Evolutionary conservation across 352 stramenopile genomes (phyloP), one percentile per base, ranked within the genome.

Genomic region (Globisporangium megalacanthum): DNA sequence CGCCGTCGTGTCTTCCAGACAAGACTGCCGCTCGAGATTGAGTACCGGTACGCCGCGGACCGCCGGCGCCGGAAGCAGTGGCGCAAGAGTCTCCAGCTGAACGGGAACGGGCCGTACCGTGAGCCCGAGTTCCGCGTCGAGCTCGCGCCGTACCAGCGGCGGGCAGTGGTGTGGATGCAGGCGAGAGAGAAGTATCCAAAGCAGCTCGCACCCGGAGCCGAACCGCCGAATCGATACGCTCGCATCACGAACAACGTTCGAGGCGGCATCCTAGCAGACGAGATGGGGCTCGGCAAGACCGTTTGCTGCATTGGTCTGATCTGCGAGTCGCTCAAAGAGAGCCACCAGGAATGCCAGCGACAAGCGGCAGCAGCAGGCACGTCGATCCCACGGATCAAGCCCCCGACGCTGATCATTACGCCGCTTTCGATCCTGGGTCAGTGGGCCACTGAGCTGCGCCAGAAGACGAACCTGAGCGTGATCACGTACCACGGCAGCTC

Each of bases 201-300:
- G 22, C 44, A 62, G 31, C 37, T 19, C 4, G 20, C 7, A 20
- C 46, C 39, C 13, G 46, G 25, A 36, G n/a, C 66, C 68, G 64
- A 62, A 29, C 25, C 25, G 58, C 20, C 47, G 55, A 65, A 64
- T 19, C 68, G 64, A 37, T 61, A 73, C 44, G 61, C 58, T 22
- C 66, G 66, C 17, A 51, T 62, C 33, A 61, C 77, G 6, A 68
- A 80, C 31, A 60, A 69, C 29, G 64, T 85, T n/a, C 73, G 72
- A 8, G 88, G 88, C 7, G 88, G 88, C 14, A 82, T 97, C 19
- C 59, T 97, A 7, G 86, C 84, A 2, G 88, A 97, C 66, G 86
- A 96, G 52, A 95, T 95, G 87, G 88, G 87, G 0, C 62, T 97
- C 25, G 88, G 88, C 14, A 96, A 95, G 61, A 98, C 95, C 0